phyloP scores from a whole-genome alignment of 257 asterid species.

The Solanum sitiens region DNA sequence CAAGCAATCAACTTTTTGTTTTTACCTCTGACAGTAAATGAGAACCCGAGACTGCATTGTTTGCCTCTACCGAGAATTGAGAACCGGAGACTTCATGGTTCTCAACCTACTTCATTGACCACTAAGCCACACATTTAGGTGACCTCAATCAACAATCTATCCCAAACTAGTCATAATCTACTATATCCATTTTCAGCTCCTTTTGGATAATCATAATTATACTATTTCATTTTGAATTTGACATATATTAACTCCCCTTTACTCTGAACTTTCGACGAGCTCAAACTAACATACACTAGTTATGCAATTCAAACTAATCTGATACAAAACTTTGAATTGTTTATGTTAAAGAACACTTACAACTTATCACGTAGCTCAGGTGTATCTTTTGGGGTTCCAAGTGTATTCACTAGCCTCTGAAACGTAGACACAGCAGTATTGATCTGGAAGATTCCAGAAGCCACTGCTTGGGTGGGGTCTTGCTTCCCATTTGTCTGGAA shows the following conservation, averaged over 20 bases:
- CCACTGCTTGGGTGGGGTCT: slow-evolving; percentile 29
- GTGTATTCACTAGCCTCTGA: slow-evolving; percentile 26
- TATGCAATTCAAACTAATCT: not conserved
- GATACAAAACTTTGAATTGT: not conserved
- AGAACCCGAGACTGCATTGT: not conserved
- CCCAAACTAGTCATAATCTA: not conserved
- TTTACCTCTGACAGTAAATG: not conserved
- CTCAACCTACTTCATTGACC: not conserved
- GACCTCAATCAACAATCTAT: not conserved
- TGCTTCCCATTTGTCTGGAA: slow-evolving; percentile 6
- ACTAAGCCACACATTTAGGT: not conserved
- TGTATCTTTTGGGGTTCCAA: slow-evolving; percentile 39
- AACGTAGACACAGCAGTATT: slow-evolving; percentile 36
- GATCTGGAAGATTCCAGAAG: slow-evolving; percentile 30
- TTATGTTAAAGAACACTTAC: slow-evolving; percentile 15
- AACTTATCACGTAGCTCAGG: slow-evolving; percentile 33
- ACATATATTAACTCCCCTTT: not conserved
- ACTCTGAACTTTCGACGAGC: not conserved
- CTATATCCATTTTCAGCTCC: not conserved
- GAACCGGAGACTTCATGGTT: not conserved
- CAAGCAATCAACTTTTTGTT: not conserved
- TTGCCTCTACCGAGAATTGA: not conserved
- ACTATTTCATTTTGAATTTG: not conserved
- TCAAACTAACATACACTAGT: not conserved
- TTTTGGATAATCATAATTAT: not conserved